These are phyloP conservation scores for Dioscorea alata DNA, from an alignment of 106 monocot species.

Conservation along the genomic window DNA sequence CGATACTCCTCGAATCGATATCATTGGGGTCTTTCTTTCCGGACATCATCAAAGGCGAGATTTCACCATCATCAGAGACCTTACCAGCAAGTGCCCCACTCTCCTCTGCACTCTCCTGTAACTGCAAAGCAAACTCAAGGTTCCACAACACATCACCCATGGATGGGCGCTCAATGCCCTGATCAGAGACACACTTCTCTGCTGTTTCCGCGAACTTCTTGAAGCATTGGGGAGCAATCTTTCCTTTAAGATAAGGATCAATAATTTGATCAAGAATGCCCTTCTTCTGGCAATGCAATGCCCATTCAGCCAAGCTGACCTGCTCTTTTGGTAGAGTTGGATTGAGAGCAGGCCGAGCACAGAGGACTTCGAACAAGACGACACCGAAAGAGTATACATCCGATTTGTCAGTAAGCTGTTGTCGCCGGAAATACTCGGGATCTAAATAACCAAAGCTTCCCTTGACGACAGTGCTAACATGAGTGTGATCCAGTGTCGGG, in stretches of 20 bases:
- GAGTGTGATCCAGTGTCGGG: conserved; percentile 43
- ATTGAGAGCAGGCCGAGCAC: conserved; percentile 54
- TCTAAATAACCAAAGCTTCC: conserved; percentile 84
- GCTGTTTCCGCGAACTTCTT: conserved; percentile 76
- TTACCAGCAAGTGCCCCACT: conserved; percentile 15
- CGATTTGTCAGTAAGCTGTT: conserved; percentile 82
- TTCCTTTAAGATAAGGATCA: conserved; percentile 54
- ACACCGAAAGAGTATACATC: conserved; percentile 85
- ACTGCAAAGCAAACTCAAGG: conserved; percentile 76
- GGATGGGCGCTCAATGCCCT: conserved; percentile 57
- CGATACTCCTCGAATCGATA: conserved; percentile 6
- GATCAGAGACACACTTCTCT: conserved; percentile 64
- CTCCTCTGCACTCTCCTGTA: conserved; percentile 48
- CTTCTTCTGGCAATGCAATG: conserved; percentile 59
- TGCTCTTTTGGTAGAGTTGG: conserved; percentile 57
- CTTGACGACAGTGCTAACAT: conserved; percentile 84
- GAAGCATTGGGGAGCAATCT: conserved; percentile 51
- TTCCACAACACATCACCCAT: conserved; percentile 91
- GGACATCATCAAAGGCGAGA: neutral
- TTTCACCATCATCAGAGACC: conserved; percentile 11
- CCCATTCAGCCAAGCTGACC: conserved; percentile 76
- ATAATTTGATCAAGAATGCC: conserved; percentile 61
- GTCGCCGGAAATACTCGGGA: conserved; percentile 75
- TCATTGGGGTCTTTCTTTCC: conserved; percentile 22
- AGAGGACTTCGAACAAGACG: conserved; percentile 74